phyloP scores from a whole-genome alignment of 2,329 filamentous ascomycete species.

The Rhynchosporium graminicola region DNA sequence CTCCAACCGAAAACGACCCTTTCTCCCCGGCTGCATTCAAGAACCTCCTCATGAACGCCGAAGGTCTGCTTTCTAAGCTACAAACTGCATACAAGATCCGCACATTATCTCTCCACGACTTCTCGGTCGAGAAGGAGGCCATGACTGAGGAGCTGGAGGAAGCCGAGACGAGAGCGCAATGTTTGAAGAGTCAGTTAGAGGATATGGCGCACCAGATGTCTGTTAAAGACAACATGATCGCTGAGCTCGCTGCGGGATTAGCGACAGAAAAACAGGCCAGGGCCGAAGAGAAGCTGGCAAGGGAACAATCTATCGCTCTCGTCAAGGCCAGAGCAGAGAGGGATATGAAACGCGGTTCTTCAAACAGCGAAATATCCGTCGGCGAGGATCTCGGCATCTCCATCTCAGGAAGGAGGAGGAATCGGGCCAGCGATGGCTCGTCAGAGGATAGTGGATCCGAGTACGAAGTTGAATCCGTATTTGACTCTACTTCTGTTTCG shows the following conservation, averaged over 20 bases:
- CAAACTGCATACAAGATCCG: slow-evolving; percentile 60
- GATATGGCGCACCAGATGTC: slow-evolving; percentile 55
- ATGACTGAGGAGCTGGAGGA: slow-evolving; percentile 58
- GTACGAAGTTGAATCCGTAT: slow-evolving; percentile 55
- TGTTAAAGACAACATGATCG: slow-evolving; percentile 55
- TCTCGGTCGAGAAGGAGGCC: slow-evolving; percentile 55
- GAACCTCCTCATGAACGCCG: slow-evolving; percentile 60
- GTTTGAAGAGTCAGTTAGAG: slow-evolving; percentile 61
- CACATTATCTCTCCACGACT: slow-evolving; percentile 51
- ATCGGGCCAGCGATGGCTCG: slow-evolving; percentile 9
- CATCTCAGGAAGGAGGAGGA: slow-evolving; percentile 20
- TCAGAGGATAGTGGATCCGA: slow-evolving; percentile 58
- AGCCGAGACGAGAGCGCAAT: slow-evolving; percentile 51
- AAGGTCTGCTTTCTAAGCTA: slow-evolving; percentile 55
- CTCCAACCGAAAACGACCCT: slow-evolving; percentile 48
- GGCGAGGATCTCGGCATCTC: slow-evolving; percentile 37
- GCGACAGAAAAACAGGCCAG: slow-evolving; percentile 50
- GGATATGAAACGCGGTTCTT: slow-evolving; percentile 12
- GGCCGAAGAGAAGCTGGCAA: slow-evolving; percentile 35
- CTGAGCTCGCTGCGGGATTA: slow-evolving; percentile 52
- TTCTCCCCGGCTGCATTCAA: slow-evolving; percentile 62
- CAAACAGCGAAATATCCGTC: slow-evolving; percentile 10
- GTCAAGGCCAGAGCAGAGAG: slow-evolving; percentile 32
- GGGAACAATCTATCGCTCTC: slow-evolving; percentile 36
- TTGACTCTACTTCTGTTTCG: slow-evolving; percentile 36